phyloP scores from a whole-genome alignment of 75 land plant species.

The Ceratopteris richardii region DNA sequence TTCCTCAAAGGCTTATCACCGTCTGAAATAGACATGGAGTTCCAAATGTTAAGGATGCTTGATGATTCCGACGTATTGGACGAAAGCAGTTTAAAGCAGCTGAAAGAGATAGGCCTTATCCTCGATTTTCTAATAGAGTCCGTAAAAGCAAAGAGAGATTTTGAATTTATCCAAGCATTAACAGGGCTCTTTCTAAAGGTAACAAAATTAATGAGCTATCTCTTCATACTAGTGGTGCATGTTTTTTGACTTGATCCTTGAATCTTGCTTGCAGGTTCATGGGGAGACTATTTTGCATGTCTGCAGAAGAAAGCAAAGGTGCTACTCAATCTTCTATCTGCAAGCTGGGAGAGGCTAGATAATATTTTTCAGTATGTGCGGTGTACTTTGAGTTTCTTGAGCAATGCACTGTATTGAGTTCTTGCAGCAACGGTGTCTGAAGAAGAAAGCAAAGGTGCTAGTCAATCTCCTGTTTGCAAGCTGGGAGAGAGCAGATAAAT shows the following conservation, averaged over 20 bases:
- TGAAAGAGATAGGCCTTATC: slow-evolving; percentile 47
- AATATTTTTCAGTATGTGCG: slow-evolving; percentile 61
- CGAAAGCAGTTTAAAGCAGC: slow-evolving; percentile 28
- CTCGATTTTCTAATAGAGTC: slow-evolving; percentile 79
- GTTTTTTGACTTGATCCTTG: not conserved
- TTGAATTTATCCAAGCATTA: slow-evolving; percentile 85
- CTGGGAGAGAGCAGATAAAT: too few species aligned
- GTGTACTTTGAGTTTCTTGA: slow-evolving; percentile 79
- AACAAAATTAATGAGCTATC: too few species aligned
- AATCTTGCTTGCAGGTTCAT: slow-evolving; percentile 52
- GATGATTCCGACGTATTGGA: slow-evolving; percentile 52
- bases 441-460: too few species aligned
- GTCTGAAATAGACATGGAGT: slow-evolving; percentile 74
- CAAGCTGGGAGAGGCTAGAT: slow-evolving; percentile 75
- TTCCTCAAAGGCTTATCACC: slow-evolving; percentile 70
- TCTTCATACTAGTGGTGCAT: too few species aligned
- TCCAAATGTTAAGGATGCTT: slow-evolving; percentile 76
- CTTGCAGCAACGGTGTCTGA: too few species aligned
- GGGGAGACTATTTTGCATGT: slow-evolving; percentile 59
- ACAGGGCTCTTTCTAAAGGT: slow-evolving; percentile 80
- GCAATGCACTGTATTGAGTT: slow-evolving; percentile 70
- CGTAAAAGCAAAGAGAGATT: slow-evolving; percentile 52
- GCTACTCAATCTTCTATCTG: slow-evolving; percentile 48
- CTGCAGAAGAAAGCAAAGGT: slow-evolving; percentile 62
- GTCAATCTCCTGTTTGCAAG: too few species aligned